Conservation (phyloP, 306 rosid genomes). For the Corylus americana region DNA sequence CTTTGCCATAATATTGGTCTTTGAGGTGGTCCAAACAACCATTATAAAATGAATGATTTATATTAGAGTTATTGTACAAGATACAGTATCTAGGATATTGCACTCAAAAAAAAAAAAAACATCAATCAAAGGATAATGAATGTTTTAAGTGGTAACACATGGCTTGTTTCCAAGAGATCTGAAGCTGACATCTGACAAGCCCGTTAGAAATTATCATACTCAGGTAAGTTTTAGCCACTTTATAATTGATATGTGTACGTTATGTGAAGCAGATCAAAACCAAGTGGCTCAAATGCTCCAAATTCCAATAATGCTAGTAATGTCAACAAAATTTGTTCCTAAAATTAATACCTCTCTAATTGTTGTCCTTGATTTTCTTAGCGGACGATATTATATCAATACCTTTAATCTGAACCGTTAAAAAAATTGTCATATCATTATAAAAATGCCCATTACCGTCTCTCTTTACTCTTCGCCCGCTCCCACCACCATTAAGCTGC, state of each 20-base stretch:
- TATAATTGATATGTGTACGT: background rate
- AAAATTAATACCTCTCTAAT: background rate
- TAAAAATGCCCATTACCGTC: too few relatives aligned
- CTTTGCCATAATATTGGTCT: too few relatives aligned
- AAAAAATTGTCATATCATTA: too few relatives aligned
- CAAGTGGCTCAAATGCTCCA: background rate
- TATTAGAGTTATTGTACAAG: too few relatives aligned
- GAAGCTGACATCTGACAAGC: background rate
- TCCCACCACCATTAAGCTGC: too few relatives aligned
- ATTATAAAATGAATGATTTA: too few relatives aligned
- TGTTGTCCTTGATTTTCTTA: background rate
- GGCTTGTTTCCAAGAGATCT: background rate
- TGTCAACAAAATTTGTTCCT: background rate
- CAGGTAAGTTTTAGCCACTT: background rate
- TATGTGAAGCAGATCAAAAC: background rate
- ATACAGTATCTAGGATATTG: too few relatives aligned
- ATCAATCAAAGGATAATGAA: background rate
- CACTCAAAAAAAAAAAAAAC: background rate
- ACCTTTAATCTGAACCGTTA: too few relatives aligned
- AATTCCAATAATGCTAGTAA: background rate
- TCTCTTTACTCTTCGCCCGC: too few relatives aligned
- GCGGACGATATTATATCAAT: conserved; percentile 5
- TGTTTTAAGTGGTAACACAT: background rate
- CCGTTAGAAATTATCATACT: background rate
- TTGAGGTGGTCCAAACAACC: too few relatives aligned